Conservation (phyloP, 805 yeast species). For the Saturnispora zaruensis region DNA sequence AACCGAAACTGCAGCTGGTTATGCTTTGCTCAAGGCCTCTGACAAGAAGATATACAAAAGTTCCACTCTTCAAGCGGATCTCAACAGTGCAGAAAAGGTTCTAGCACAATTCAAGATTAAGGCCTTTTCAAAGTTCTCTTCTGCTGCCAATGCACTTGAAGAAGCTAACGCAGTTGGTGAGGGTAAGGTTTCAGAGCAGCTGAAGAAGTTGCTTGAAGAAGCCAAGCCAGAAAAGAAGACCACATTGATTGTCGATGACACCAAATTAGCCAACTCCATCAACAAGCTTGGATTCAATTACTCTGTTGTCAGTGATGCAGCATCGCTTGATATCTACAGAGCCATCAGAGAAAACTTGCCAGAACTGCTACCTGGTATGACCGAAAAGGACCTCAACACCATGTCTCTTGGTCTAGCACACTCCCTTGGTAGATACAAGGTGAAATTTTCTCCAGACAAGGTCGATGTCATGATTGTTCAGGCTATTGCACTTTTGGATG, state of each 20-base stretch:
- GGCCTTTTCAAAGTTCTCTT: constrained; percentile 87
- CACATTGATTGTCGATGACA: constrained; percentile 84
- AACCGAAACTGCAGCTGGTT: constrained; percentile 98
- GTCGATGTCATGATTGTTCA: constrained; percentile 99
- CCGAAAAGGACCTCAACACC: constrained; percentile 74
- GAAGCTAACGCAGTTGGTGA: constrained; percentile 90
- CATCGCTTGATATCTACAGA: constrained; percentile 88
- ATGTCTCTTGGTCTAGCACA: constrained; percentile 99
- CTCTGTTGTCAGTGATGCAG: constrained; percentile 89
- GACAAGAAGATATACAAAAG: constrained; percentile 96
- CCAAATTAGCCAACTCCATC: constrained; percentile 92
- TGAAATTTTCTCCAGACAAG: constrained; percentile 95
- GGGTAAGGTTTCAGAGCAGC: constrained; percentile 83
- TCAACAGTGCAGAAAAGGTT: constrained; percentile 77
- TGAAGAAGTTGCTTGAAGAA: constrained; percentile 67
- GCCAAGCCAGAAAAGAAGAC: constrained; percentile 75
- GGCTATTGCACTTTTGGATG: constrained; percentile 95
- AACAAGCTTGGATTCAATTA: constrained; percentile 87
- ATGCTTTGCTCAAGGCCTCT: constrained; percentile 93
- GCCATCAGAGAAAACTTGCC: constrained; percentile 93
- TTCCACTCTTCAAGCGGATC: constrained; percentile 60
- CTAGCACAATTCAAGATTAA: constrained; percentile 86
- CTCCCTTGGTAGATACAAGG: constrained; percentile 96
- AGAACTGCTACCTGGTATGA: constrained; percentile 86
- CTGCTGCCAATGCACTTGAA: constrained; percentile 94